Base-by-base conservation (phyloP, 2,329 filamentous ascomycete species). In the Neonectria ditissima region DNA sequence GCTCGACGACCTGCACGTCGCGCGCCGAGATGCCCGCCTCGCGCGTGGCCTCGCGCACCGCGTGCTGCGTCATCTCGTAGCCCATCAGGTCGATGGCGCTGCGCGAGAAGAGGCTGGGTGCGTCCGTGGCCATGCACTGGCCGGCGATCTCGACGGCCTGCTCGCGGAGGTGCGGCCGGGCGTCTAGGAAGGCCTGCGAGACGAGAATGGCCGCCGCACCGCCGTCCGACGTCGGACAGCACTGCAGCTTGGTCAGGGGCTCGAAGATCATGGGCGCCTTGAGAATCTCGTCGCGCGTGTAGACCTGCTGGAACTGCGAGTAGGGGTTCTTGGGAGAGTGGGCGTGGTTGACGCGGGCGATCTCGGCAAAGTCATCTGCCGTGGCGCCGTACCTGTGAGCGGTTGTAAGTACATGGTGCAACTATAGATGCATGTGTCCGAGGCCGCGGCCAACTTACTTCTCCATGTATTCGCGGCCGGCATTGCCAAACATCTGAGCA, bases 201-300 rank as follows among this genome's bases (percentile, higher is more conserved):
- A 97, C 94, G 55, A 99, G 83, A 32, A 98, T 90, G 14, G 92
- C 93, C 1, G 96, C 94, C 1, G 94, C 95, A 50, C 91, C 92
- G 52, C 95, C 95, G 79, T 98, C 96, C 0, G 93, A 97, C 1
- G 95, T 98, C 1, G 96, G 95, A 81, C 95, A 97, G 86, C 95
- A 98, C 82, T 98, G 96, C n/a, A 98, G 89, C 81, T 97, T 98
- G 62, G 96, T 98, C 59, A 98, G 86, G 16, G 95, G 95, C 68
- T 89, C 88, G 81, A 93, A 89, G 79, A 98, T 92, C 86, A 89
- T 92, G 63, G 92, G 84, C 0, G 92, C 82, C 39, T 90, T 83
- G 76, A 93, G 80, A 77, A 98, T 85, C 80, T 98, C 90, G 32
- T 97, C 92, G 43, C 91, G 88, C 0, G 92, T 92, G 83, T 98